A percentile compares a stretch with the other conserved stretches of the same genome.
Evolutionary conservation across 176 grass and related monocot species (phyloP).

Genomic region (Eleusine indica): DNA sequence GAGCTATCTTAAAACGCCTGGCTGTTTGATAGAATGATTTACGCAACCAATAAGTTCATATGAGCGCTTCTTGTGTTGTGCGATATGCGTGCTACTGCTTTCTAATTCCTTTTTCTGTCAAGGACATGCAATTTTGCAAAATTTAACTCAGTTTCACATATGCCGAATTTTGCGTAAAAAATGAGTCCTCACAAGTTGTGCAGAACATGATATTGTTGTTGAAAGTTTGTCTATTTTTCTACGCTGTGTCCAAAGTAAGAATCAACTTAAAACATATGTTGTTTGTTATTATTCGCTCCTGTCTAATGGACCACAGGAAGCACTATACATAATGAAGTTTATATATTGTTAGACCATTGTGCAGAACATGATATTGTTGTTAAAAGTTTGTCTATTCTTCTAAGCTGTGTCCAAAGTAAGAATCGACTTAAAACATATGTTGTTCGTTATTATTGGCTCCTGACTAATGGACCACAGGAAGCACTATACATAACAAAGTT

Average conservation of each 20-base stretch:
- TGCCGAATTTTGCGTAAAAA: neutral
- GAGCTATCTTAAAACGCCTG: neutral
- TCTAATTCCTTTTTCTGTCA: neutral
- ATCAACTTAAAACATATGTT: neutral
- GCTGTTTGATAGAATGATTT: neutral
- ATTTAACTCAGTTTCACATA: slow-evolving; percentile 9
- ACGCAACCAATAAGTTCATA: neutral
- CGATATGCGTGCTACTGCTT: neutral
- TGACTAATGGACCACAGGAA: slow-evolving; percentile 24
- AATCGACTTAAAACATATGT: neutral
- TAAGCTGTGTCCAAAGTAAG: neutral
- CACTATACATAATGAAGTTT: neutral
- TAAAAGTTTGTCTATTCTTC: neutral
- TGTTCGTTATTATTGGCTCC: neutral
- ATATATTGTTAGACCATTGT: neutral
- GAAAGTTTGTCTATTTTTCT: neutral
- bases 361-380: neutral
- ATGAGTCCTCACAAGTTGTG: neutral
- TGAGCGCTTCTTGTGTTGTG: neutral
- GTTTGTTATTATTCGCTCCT: neutral
- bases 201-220: neutral
- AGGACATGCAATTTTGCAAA: neutral
- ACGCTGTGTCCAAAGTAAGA: neutral
- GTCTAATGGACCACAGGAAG: slow-evolving; percentile 20
- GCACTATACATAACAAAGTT: neutral